Percentiles rank a stretch among this genome's conserved stretches.
phyloP scores from a whole-genome alignment of 768 basidiomycete genomes.

The Boletellus ananas region DNA sequence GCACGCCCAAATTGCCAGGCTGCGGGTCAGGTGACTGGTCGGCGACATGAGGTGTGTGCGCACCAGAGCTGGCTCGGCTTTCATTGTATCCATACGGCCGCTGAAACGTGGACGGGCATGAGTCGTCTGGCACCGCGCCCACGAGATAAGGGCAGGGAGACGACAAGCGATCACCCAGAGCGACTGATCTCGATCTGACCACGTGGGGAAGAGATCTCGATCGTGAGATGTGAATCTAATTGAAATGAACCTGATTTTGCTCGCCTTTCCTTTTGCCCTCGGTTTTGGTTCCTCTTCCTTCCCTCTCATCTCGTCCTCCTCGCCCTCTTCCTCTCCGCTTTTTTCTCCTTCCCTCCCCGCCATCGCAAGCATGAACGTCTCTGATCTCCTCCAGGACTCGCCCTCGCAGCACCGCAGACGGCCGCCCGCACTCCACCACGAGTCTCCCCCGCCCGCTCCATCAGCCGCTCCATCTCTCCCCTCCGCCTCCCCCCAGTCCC shows the following conservation, averaged over 20 bases:
- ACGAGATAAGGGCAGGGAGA: too few relatives aligned
- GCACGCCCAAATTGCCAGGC: too few relatives aligned
- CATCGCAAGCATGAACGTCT: slow-evolving; percentile 54
- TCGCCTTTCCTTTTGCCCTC: slow-evolving; percentile 29
- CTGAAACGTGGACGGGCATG: background rate
- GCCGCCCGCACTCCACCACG: slow-evolving; percentile 25
- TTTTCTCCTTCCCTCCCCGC: background rate
- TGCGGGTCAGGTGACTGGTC: too few relatives aligned
- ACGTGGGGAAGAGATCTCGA: slow-evolving; percentile 30
- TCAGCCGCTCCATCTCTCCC: slow-evolving; percentile 24
- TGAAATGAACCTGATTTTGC: slow-evolving; percentile 34
- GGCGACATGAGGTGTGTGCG: background rate
- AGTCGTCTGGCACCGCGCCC: too few relatives aligned
- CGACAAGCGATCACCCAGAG: slow-evolving; percentile 5
- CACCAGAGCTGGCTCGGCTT: background rate
- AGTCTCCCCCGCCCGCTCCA: slow-evolving; percentile 25
- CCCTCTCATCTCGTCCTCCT: slow-evolving; percentile 23
- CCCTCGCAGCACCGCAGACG: slow-evolving; percentile 53
- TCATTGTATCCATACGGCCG: background rate
- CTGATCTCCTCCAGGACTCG: slow-evolving; percentile 63
- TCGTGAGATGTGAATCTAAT: slow-evolving; percentile 33
- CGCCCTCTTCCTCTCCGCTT: background rate
- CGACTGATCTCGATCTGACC: slow-evolving; percentile 29
- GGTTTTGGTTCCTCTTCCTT: slow-evolving; percentile 24
- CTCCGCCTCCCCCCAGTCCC: slow-evolving; percentile 30